A percentile compares a stretch with the other conserved stretches of the same genome.
These are phyloP conservation scores for Physcia stellaris DNA, from an alignment of 495 filamentous ascomycete species.

Conservation along the genomic window DNA sequence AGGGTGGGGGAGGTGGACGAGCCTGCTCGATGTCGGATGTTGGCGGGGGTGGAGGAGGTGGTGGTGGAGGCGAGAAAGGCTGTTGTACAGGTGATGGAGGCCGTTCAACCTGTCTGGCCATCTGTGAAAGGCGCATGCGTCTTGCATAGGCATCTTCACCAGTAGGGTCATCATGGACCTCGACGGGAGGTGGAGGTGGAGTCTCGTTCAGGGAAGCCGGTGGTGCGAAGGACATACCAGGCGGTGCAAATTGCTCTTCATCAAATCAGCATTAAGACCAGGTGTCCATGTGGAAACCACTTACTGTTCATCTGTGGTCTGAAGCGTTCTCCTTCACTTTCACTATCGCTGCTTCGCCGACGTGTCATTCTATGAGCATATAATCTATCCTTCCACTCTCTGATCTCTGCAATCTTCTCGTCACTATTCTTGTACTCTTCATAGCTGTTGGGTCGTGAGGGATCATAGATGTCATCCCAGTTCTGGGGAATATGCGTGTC, in stretches of 20 bases:
- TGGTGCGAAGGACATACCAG: slow-evolving; percentile 56
- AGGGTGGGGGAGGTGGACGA: slow-evolving; percentile 14
- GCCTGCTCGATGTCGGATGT: slow-evolving; percentile 8
- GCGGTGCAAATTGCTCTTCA: slow-evolving; percentile 58
- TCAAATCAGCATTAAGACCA: slow-evolving; percentile 3
- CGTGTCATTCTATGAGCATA: slow-evolving; percentile 58
- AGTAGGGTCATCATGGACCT: slow-evolving; percentile 38
- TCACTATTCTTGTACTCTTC: slow-evolving; percentile 79
- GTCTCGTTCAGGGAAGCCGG: slow-evolving; percentile 39
- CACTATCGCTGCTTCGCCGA: slow-evolving; percentile 37
- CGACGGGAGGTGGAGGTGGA: slow-evolving; percentile 20
- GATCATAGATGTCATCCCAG: slow-evolving; percentile 93
- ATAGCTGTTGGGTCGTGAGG: slow-evolving; percentile 68
- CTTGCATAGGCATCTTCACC: slow-evolving; percentile 62
- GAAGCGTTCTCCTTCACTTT: slow-evolving; percentile 39
- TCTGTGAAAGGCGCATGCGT: slow-evolving; percentile 32
- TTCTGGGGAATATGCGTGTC: slow-evolving; percentile 48
- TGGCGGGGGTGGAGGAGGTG: slow-evolving; percentile 22
- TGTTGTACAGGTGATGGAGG: no score
- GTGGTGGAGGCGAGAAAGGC: slow-evolving; percentile 17
- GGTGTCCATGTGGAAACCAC: slow-evolving; percentile 12
- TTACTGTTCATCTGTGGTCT: slow-evolving; percentile 36
- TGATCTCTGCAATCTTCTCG: slow-evolving; percentile 63
- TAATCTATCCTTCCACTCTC: slow-evolving; percentile 78
- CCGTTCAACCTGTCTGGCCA: slow-evolving; percentile 15